Percentiles rank a stretch among this genome's conserved stretches.
These are phyloP conservation scores for Phytophthora cajani DNA, from an alignment of 352 stramenopile genomes.

Conservation along the genomic window DNA sequence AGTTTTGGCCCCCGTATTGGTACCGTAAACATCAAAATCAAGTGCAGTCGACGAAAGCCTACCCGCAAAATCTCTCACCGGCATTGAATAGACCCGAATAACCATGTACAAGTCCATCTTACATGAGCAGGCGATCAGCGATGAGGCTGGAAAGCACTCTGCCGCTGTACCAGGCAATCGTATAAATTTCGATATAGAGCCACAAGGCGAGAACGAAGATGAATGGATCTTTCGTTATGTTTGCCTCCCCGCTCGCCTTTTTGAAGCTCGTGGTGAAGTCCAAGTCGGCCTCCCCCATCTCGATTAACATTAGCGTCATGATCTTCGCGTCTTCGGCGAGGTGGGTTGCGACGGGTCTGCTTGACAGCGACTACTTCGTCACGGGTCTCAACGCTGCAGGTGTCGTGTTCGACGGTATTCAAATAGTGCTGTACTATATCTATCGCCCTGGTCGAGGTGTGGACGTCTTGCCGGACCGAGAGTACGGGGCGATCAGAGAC, in stretches of 20 bases:
- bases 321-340: slow-evolving; percentile 52
- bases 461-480: background rate
- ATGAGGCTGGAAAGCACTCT: no score
- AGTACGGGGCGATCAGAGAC: slow-evolving; percentile 7
- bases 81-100: no score
- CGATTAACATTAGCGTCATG: slow-evolving; percentile 55
- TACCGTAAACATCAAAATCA: no score
- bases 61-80: no score
- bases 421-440: slow-evolving; percentile 57
- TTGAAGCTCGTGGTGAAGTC: slow-evolving; percentile 46
- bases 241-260: slow-evolving; percentile 53
- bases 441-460: slow-evolving; percentile 32
- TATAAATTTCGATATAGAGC: no score
- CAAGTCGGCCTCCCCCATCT: slow-evolving; percentile 52
- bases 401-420: slow-evolving; percentile 38
- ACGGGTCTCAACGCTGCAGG: slow-evolving; percentile 47
- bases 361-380: slow-evolving; percentile 51
- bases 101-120: no score
- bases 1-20: no score
- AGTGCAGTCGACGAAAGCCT: no score
- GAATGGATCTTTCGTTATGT: slow-evolving; percentile 23
- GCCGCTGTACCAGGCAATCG: no score
- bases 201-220: no score
- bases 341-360: slow-evolving; percentile 54
- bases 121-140: no score